Conservation (phyloP, 1,284 basidiomycete genomes). For the Moesziomyces globuligerus region DNA sequence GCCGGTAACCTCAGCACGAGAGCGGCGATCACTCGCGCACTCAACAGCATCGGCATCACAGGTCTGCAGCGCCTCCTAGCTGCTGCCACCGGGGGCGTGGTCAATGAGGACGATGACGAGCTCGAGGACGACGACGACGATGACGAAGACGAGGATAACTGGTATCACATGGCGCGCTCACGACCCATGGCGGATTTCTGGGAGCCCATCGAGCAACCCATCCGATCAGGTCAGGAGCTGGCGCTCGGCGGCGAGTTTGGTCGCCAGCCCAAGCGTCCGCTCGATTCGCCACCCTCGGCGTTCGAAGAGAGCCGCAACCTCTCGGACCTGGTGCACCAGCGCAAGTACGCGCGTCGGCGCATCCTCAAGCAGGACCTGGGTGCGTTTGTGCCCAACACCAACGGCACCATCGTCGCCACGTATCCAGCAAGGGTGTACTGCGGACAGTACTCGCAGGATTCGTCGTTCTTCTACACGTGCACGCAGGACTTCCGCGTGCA, state of each 20-base stretch:
- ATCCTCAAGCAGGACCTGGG: slow-evolving; percentile 68
- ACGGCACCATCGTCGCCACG: slow-evolving; percentile 84
- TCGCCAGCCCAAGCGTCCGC: slow-evolving; percentile 64
- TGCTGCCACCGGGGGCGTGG: slow-evolving; percentile 25
- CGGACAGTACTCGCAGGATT: slow-evolving; percentile 81
- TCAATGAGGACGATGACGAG: slow-evolving; percentile 46
- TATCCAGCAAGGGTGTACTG: slow-evolving; percentile 87
- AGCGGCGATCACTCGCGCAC: slow-evolving; percentile 31
- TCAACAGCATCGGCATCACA: slow-evolving; percentile 48
- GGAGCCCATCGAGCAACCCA: slow-evolving; percentile 72
- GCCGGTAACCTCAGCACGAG: slow-evolving; percentile 17
- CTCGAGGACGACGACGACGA: slow-evolving; percentile 36
- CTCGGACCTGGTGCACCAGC: slow-evolving; percentile 33
- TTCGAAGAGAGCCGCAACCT: slow-evolving; percentile 41
- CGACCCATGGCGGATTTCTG: slow-evolving; percentile 55
- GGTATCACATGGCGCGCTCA: slow-evolving; percentile 39
- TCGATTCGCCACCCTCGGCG: slow-evolving; percentile 32
- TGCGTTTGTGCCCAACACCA: slow-evolving; percentile 80
- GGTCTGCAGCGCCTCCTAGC: slow-evolving; percentile 50
- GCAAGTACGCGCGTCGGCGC: slow-evolving; percentile 63
- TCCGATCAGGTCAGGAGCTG: slow-evolving; percentile 77
- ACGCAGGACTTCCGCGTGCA: slow-evolving; percentile 78
- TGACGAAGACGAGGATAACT: slow-evolving; percentile 37
- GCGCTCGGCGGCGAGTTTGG: slow-evolving; percentile 88
- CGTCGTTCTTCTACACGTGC: slow-evolving; percentile 69